Conservation (phyloP, 164 flowering plant species). For the Chimonanthus salicifolius region DNA sequence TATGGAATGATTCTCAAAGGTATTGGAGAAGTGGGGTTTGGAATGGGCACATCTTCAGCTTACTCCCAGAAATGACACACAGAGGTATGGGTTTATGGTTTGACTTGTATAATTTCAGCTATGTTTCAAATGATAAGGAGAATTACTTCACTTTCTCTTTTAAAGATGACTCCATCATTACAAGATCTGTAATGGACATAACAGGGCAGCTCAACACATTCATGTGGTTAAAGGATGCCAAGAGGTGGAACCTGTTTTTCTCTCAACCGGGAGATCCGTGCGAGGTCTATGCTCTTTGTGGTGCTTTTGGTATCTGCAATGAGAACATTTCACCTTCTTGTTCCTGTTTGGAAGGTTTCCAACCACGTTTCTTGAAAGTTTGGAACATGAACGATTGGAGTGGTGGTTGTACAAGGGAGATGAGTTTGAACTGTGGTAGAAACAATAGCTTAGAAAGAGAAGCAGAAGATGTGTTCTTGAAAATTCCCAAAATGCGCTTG, state of each 20-base stretch:
- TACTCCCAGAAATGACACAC: constrained; percentile 14
- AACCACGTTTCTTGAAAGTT: neutral
- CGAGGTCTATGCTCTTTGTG: constrained; percentile 15
- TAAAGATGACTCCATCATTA: neutral
- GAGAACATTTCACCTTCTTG: constrained; percentile 1
- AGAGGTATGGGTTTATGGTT: neutral
- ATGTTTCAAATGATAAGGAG: neutral
- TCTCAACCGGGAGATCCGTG: constrained; percentile 12
- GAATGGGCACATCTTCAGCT: constrained; percentile 4
- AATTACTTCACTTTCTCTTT: constrained; percentile 15
- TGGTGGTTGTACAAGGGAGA: constrained; percentile 20
- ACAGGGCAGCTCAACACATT: constrained; percentile 15
- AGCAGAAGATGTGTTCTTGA: neutral
- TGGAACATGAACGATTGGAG: constrained; percentile 10
- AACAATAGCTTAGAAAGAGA: too few relatives aligned
- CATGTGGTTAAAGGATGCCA: constrained; percentile 1
- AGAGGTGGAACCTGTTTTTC: constrained; percentile 17
- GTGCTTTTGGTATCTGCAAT: constrained; percentile 20
- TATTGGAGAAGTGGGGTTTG: constrained; percentile 16
- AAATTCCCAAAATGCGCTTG: neutral
- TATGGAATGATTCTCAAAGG: constrained; percentile 9
- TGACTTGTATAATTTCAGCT: constrained; percentile 8
- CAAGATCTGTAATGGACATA: constrained; percentile 9
- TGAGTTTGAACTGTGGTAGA: constrained; percentile 7
- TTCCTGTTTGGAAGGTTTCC: constrained; percentile 18